A percentile compares a stretch with the other conserved stretches of the same genome.
phyloP scores from a whole-genome alignment of 2,329 filamentous ascomycete species.

The Arthrinium puccinioides region DNA sequence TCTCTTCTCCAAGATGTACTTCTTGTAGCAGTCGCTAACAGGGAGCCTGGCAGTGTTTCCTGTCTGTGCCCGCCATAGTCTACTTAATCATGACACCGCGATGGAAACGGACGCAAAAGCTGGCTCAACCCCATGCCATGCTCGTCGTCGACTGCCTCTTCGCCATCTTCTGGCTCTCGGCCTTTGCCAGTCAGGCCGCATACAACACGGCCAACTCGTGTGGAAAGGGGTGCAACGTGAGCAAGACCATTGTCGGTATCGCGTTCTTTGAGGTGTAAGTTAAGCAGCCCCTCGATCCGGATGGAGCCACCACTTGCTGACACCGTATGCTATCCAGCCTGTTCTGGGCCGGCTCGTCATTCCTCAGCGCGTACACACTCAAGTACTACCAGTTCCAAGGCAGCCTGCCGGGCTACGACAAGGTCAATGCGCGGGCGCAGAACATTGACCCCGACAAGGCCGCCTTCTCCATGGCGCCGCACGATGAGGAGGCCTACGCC shows the following conservation, averaged over 20 bases:
- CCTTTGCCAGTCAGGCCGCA: conserved; percentile 57
- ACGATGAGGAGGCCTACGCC: conserved; percentile 59
- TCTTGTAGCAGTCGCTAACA: no score
- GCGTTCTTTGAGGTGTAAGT: conserved; percentile 55
- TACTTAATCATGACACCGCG: conserved; percentile 59
- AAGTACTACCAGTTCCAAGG: conserved; percentile 57
- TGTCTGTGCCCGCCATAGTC: conserved; percentile 56
- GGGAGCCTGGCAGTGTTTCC: conserved; percentile 61
- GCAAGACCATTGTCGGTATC: conserved; percentile 56
- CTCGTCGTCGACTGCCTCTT: conserved; percentile 50
- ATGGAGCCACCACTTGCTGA: conserved; percentile 4
- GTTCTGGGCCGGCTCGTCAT: conserved; percentile 44
- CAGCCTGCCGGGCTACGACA: conserved; percentile 54
- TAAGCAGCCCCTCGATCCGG: conserved; percentile 17
- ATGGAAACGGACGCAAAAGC: conserved; percentile 52
- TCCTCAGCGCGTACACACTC: conserved; percentile 53
- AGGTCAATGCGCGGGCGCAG: conserved; percentile 27
- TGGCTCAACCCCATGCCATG: conserved; percentile 57
- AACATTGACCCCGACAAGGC: conserved; percentile 64
- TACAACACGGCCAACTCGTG: conserved; percentile 53
- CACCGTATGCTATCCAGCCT: conserved; percentile 32
- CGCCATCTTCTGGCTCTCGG: conserved; percentile 57
- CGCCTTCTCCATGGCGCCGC: conserved; percentile 60
- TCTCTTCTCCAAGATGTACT: not conserved
- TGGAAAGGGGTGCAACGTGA: conserved; percentile 48